A percentile compares a stretch with the other conserved stretches of the same genome.
Evolutionary conservation across 371 early-diverging fungal species (phyloP).

Genomic region (Zychaea mexicana): DNA sequence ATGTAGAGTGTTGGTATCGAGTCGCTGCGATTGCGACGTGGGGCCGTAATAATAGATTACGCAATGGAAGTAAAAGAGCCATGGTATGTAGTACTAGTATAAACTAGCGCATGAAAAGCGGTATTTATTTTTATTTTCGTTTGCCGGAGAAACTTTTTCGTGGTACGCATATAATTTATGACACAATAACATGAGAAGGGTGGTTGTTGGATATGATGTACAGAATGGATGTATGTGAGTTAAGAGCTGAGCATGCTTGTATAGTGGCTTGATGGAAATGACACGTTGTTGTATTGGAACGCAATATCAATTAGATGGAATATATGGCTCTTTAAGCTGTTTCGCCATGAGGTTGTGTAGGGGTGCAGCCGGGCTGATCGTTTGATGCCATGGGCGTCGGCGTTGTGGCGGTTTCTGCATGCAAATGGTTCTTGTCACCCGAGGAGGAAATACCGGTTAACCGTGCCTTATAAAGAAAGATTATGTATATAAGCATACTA

Average conservation of each 20-base stretch:
- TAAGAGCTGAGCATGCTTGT: no score
- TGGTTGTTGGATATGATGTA: no score
- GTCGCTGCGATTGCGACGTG: background rate
- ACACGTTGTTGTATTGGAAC: no score
- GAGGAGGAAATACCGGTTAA: constrained; percentile 19
- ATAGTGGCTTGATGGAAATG: no score
- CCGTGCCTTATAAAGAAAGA: constrained; percentile 27
- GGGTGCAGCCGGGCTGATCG: constrained; percentile 29
- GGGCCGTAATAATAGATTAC: background rate
- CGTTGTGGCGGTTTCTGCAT: constrained; percentile 46
- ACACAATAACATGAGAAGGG: no score
- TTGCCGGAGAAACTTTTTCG: no score
- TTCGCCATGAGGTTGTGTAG: background rate
- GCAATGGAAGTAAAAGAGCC: background rate
- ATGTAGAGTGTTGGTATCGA: background rate
- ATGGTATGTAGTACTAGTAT: background rate
- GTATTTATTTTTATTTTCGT: no score
- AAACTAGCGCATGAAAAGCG: background rate
- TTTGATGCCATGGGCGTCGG: constrained; percentile 41
- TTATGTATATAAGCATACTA: background rate
- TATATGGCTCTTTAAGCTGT: background rate
- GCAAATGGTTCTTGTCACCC: constrained; percentile 15
- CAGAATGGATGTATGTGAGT: no score
- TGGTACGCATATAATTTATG: no score
- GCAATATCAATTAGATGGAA: no score